These are phyloP conservation scores for Rhizoclosmatium sp. DNA, from an alignment of 192 early-diverging fungal genomes.

Conservation along the genomic window DNA sequence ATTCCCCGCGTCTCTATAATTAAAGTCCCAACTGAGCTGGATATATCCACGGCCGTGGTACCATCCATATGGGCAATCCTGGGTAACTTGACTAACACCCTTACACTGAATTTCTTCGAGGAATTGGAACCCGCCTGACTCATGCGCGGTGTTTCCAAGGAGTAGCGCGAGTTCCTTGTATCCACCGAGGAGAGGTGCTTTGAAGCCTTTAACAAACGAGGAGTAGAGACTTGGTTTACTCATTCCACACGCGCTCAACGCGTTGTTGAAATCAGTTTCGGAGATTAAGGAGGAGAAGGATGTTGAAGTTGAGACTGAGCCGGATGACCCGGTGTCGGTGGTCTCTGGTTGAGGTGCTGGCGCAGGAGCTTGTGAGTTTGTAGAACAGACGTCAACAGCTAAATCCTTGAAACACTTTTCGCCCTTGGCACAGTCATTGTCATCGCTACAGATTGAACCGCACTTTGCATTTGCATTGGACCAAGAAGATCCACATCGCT, in stretches of 20 bases:
- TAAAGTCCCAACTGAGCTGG: constrained; percentile 20
- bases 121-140: constrained; percentile 6
- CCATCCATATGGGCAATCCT: constrained; percentile 23
- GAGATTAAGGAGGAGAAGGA: background rate
- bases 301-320: background rate
- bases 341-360: constrained; percentile 18
- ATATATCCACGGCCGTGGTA: constrained; percentile 36
- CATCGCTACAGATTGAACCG: too few relatives aligned
- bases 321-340: background rate
- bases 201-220: background rate
- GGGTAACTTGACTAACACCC: constrained; percentile 1
- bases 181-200: background rate
- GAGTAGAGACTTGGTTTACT: constrained; percentile 14
- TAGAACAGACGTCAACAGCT: background rate
- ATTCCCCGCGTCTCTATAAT: constrained; percentile 15
- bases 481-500: background rate
- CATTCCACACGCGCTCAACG: constrained; percentile 24
- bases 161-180: constrained; percentile 26
- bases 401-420: constrained; percentile 1
- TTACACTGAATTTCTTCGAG: constrained; percentile 15
- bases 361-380: constrained; percentile 3
- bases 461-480: too few relatives aligned
- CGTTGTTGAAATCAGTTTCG: constrained; percentile 17
- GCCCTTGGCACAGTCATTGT: background rate
- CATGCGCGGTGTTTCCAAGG: constrained; percentile 29